phyloP scores from a whole-genome alignment of 495 filamentous ascomycete species.

The Schizothecium vesticola region DNA sequence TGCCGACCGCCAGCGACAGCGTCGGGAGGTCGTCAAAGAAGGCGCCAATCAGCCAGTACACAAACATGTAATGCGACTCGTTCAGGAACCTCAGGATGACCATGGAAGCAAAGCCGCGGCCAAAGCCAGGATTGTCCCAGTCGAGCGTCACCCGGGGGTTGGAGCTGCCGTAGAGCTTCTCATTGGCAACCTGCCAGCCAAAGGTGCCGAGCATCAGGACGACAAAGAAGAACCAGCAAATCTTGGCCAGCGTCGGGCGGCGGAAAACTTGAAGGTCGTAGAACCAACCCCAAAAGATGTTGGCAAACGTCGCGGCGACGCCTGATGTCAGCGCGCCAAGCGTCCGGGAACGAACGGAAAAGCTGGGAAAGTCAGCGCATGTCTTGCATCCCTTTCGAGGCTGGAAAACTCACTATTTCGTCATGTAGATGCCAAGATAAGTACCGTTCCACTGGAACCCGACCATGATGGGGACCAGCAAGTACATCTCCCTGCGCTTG shows the following conservation, averaged over 20 bases:
- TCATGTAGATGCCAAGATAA: constrained; percentile 55
- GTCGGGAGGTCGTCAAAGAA: constrained; percentile 48
- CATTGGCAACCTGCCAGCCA: constrained; percentile 37
- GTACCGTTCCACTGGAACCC: constrained; percentile 51
- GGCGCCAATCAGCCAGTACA: constrained; percentile 47
- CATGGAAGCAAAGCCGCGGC: constrained; percentile 36
- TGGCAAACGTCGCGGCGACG: constrained; percentile 43
- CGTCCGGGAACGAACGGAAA: constrained; percentile 50
- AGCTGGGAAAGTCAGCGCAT: constrained; percentile 14
- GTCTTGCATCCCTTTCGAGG: not conserved
- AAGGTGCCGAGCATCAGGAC: constrained; percentile 32
- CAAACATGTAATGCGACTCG: constrained; percentile 42
- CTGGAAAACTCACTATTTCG: constrained; percentile 36
- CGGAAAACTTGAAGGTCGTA: constrained; percentile 37
- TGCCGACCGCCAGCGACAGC: constrained; percentile 42
- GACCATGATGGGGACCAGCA: constrained; percentile 52
- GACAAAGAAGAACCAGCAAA: constrained; percentile 31
- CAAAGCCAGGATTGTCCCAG: constrained; percentile 37
- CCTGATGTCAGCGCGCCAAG: constrained; percentile 46
- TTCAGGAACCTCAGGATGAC: constrained; percentile 38
- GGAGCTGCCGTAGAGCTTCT: constrained; percentile 31
- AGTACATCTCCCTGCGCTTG: constrained; percentile 43
- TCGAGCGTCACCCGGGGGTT: constrained; percentile 30
- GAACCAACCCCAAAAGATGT: constrained; percentile 44
- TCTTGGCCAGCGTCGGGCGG: constrained; percentile 30